Evolutionary conservation across 2,329 filamentous ascomycete species (phyloP).

Genomic region (Fusarium lyarnte): DNA sequence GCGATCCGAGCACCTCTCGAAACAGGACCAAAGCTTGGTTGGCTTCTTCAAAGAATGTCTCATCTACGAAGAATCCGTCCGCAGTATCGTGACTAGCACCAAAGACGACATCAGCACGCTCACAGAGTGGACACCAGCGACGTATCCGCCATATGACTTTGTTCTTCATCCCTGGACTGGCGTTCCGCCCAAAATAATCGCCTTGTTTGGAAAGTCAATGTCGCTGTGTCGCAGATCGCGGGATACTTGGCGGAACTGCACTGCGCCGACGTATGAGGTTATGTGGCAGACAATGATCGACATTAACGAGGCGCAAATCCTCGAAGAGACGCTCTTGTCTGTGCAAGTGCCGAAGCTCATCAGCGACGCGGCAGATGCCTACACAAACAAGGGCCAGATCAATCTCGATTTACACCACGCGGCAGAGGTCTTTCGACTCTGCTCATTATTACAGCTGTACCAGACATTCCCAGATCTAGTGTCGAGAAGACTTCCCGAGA

Average conservation of each 20-base stretch:
- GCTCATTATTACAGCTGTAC: slow-evolving; percentile 52
- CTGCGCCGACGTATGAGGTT: slow-evolving; percentile 25
- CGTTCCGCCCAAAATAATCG: slow-evolving; percentile 30
- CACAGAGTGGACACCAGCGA: slow-evolving; percentile 19
- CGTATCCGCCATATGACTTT: slow-evolving; percentile 22
- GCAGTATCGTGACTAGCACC: slow-evolving; percentile 31
- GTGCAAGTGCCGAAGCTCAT: slow-evolving; percentile 22
- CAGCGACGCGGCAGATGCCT: neutral
- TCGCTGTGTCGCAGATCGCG: slow-evolving; percentile 32
- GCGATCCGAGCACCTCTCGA: slow-evolving; percentile 8
- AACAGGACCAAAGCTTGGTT: slow-evolving; percentile 22
- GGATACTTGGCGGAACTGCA: slow-evolving; percentile 30
- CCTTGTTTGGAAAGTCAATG: slow-evolving; percentile 34
- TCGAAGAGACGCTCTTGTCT: slow-evolving; percentile 29
- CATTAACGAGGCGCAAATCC: slow-evolving; percentile 29
- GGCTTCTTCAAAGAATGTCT: slow-evolving; percentile 36
- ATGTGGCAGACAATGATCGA: slow-evolving; percentile 37
- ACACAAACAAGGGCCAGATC: neutral
- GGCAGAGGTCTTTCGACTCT: slow-evolving; percentile 51
- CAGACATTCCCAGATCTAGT: slow-evolving; percentile 51
- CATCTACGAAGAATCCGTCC: slow-evolving; percentile 32
- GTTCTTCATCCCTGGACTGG: slow-evolving; percentile 35
- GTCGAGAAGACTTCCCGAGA: slow-evolving; percentile 42
- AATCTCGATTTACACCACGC: slow-evolving; percentile 46
- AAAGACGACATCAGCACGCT: slow-evolving; percentile 33